Evolutionary conservation across 2,329 filamentous ascomycete species (phyloP), one percentile per base, ranked within the genome.

Genomic region (Dryadomyces quercus-mongolicae): DNA sequence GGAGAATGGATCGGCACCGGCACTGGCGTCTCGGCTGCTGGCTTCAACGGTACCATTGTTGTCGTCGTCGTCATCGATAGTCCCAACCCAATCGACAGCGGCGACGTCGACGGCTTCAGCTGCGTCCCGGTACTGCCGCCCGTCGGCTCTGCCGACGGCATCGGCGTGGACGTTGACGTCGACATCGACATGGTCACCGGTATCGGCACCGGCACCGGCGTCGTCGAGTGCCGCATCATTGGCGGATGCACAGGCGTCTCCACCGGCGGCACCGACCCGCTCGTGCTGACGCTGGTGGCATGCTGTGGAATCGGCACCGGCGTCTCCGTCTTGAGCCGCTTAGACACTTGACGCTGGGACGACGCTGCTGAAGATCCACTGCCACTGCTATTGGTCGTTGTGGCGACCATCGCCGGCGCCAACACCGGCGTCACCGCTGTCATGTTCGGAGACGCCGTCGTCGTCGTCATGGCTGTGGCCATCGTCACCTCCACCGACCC

Each of bases 321-420:
- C n/a, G 67, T 69, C 57, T 69, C 67, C 1, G 66, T 69, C 59
- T 69, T 69, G 49, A 64, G 63, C 2, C 67, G 64, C 62, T 69
- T 69, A 44, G 63, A 56, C 55, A 62, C 61, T 8, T 60, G 60
- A 20, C 62, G 55, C 46, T 62, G 61, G 12, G 45, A 49, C 2
- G 54, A 8, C 38, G 50, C 40, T 31, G 21, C 31, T 12, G 34
- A 25, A 13, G 13, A 10, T 25, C 36, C 7, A 47, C 52, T 8
- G 31, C 12, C 12, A 16, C 49, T 38, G 22, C 42, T 21, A n/a
- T 38, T 31, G n/a, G n/a, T n/a, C n/a, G n/a, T n/a, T n/a, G n/a
- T n/a, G 60, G 57, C 58, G 9, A n/a, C 38, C 43, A 34, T 34
- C 36, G 36, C 20, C 8, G 36, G 7, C 36, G 8, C 36, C 25